A percentile compares a stretch with the other conserved stretches of the same genome.
Conservation (phyloP, 768 basidiomycete species). For the Termitomyces sp. region DNA sequence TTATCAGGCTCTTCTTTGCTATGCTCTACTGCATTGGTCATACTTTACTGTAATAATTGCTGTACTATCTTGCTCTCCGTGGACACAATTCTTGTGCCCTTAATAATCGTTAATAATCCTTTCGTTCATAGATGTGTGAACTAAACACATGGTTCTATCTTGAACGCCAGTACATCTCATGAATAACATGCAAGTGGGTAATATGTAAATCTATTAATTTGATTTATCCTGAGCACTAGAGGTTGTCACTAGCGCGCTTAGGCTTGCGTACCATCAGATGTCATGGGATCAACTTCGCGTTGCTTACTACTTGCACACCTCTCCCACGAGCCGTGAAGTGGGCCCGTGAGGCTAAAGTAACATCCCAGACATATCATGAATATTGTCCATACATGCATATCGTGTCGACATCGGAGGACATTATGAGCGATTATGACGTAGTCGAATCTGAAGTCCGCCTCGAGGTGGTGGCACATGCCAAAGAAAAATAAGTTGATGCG, state of each 20-base stretch:
- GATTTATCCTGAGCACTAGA: not conserved
- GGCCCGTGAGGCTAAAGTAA: not conserved
- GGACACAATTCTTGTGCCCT: not conserved
- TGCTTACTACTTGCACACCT: too few species aligned
- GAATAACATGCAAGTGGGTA: not conserved
- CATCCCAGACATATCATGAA: not conserved
- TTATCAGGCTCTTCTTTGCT: not conserved
- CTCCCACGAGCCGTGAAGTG: too few species aligned
- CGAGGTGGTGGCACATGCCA: not conserved
- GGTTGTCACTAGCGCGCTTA: not conserved
- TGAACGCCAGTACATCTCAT: not conserved
- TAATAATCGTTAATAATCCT: not conserved
- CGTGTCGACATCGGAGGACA: not conserved
- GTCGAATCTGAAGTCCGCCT: not conserved
- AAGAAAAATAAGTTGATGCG: not conserved
- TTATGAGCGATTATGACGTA: not conserved
- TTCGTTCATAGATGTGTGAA: not conserved
- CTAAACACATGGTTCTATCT: not conserved
- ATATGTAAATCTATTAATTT: too few species aligned
- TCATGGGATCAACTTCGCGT: not conserved
- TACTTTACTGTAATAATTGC: slow-evolving; percentile 1
- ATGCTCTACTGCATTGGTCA: not conserved
- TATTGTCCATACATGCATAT: not conserved
- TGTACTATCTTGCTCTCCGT: not conserved
- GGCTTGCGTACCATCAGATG: not conserved